Base-by-base conservation (phyloP, 2,329 filamentous ascomycete species). In the Ceratocystis cacaofunesta region DNA sequence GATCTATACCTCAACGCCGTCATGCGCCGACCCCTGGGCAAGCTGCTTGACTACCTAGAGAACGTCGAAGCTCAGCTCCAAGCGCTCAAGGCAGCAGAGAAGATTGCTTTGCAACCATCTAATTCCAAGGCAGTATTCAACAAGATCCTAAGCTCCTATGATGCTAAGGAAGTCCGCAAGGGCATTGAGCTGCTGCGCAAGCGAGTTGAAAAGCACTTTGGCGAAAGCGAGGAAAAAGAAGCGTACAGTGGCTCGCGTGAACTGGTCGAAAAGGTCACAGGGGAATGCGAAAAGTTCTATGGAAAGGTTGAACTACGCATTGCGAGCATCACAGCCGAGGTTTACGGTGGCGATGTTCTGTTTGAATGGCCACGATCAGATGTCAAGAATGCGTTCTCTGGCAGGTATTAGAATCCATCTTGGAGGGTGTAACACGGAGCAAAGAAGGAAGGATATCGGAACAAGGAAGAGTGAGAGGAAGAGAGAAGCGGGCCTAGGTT, bases 181-280 rank as follows among this genome's bases (percentile, higher is more conserved):
- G 92, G 92, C n/a, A 87, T 96, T 70, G 90, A 96, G 71, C 83
- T 89, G 64, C 79, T 97, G 70, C 87, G 87, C 71, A 96, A 95
- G 78, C 84, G 92, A 62, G 89, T 97, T 0, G 92, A 97, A 76
- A 99, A 97, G 78, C 92, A 97, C 75, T 97, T 97, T 79, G 90
- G 90, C 55, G 90, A 95, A 70, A 88, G 86, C 4, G 90, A 95
- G 70, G 90, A 95, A 69, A 88, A 86, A 3, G 90, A 95, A 70
- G 88, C 92, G 69, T 84, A 85, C 69, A 82, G 78, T 25, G 78
- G 87, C 64, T 87, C 84, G 70, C 77, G 78, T 62, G 78, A 78
- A 44, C 76, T 87, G 50, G 84, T 86, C 28, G 75, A 75, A 62
- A 80, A 81, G 72, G 82, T 87, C 46, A 74, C 83, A 61, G 76